Percentiles rank a stretch among this genome's conserved stretches.
Conservation (phyloP, 2,329 filamentous ascomycete genomes). For the Colletotrichum theobromicola region DNA sequence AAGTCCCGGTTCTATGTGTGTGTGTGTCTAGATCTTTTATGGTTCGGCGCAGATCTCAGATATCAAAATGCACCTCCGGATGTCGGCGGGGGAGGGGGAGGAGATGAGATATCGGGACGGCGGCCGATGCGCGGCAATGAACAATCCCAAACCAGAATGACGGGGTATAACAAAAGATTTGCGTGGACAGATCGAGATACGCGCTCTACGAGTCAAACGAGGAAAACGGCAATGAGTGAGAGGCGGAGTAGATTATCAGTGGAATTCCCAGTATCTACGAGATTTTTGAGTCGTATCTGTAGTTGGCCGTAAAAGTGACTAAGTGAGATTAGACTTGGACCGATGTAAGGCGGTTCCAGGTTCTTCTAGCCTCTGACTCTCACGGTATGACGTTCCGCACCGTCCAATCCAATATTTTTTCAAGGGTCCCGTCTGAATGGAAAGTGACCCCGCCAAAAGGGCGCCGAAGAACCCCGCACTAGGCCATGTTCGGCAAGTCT, state of each 20-base stretch:
- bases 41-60: neutral
- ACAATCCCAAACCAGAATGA: neutral
- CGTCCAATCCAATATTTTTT: constrained; percentile 7
- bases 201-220: neutral
- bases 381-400: neutral
- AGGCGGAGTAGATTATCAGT: neutral
- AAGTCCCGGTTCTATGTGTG: too few relatives aligned
- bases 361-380: constrained; percentile 17
- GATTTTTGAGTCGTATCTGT: neutral
- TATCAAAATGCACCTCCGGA: neutral
- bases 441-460: constrained; percentile 19
- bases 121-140: neutral
- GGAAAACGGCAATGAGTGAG: neutral
- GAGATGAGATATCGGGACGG: neutral
- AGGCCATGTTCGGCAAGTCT: neutral
- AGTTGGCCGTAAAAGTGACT: neutral
- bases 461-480: constrained; percentile 18
- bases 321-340: constrained; percentile 4
- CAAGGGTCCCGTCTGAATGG: neutral
- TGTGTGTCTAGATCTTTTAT: neutral
- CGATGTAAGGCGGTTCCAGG: constrained; percentile 11
- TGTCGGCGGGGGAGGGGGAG: neutral
- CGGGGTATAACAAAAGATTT: neutral
- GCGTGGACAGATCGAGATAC: neutral
- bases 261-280: neutral